A percentile compares a stretch with the other conserved stretches of the same genome.
Evolutionary conservation across 208 protist species (phyloP).

Genomic region (Trypanosoma scelopori): DNA sequence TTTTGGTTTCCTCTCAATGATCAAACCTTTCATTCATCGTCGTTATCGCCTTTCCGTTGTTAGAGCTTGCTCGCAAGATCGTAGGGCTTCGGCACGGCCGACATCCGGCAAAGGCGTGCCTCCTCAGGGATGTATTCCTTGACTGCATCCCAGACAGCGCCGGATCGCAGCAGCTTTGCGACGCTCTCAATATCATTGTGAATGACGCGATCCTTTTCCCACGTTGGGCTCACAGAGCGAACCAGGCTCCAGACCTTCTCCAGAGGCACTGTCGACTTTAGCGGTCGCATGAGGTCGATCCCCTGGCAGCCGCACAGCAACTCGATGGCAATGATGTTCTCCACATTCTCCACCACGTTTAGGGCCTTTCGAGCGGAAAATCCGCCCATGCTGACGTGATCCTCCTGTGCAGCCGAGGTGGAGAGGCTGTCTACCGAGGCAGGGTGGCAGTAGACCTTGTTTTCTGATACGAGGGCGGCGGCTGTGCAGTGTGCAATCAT

Average conservation of each 20-base stretch:
- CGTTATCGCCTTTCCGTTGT: constrained; percentile 2
- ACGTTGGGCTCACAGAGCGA: constrained; percentile 37
- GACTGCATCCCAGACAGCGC: constrained; percentile 28
- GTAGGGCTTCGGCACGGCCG: constrained; percentile 12
- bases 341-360: constrained; percentile 75
- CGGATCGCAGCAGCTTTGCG: constrained; percentile 34
- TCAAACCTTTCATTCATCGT: constrained; percentile 7
- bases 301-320: constrained; percentile 67
- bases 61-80: constrained; percentile 27
- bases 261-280: constrained; percentile 55
- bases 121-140: constrained; percentile 22
- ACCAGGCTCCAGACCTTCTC: constrained; percentile 63
- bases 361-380: constrained; percentile 64
- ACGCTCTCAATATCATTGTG: constrained; percentile 62
- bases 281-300: constrained; percentile 70
- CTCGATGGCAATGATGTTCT: constrained; percentile 84
- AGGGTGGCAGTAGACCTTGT: constrained; percentile 87
- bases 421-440: constrained; percentile 79
- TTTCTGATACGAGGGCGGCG: constrained; percentile 82
- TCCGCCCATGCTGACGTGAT: constrained; percentile 85
- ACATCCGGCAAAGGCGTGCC: constrained; percentile 5
- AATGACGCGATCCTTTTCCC: constrained; percentile 66
- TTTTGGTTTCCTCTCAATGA: constrained; percentile 15
- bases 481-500: constrained; percentile 94
- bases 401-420: constrained; percentile 85